These are phyloP conservation scores for Pichia sp. DNA, from an alignment of 1,139 yeast species.

Conservation along the genomic window DNA sequence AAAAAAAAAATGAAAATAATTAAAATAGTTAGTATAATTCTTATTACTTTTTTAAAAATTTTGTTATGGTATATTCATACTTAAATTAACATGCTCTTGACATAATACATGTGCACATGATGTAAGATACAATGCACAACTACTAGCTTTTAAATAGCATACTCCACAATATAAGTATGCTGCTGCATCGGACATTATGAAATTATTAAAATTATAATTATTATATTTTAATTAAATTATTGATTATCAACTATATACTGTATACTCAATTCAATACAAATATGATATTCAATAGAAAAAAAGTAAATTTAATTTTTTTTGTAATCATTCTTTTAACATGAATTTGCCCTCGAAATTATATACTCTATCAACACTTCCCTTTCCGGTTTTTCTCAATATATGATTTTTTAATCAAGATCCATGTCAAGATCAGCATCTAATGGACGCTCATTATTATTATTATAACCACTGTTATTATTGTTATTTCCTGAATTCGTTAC, in stretches of 20 bases:
- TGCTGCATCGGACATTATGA: neutral
- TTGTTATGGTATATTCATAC: neutral
- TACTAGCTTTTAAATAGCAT: conserved; percentile 2
- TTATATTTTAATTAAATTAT: too few species aligned
- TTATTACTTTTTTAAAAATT: neutral
- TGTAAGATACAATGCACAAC: conserved; percentile 1
- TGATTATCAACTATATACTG: too few species aligned
- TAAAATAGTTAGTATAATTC: too few species aligned
- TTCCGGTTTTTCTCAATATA: neutral
- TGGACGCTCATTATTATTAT: neutral
- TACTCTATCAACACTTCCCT: neutral
- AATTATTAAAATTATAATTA: too few species aligned
- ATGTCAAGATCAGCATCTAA: conserved; percentile 8
- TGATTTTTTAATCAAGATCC: conserved; percentile 6
- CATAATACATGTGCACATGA: conserved; percentile 12
- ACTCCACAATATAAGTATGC: conserved; percentile 10
- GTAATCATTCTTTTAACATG: too few species aligned
- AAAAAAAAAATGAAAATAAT: neutral
- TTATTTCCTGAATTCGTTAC: neutral
- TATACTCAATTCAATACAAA: neutral
- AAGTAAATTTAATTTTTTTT: neutral
- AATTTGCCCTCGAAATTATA: conserved; percentile 1
- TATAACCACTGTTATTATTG: neutral
- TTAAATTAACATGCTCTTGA: conserved; percentile 4
- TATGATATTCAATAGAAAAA: neutral